Base-by-base conservation (phyloP, 371 early-diverging fungal genomes). In the Enteropsectra breve region DNA sequence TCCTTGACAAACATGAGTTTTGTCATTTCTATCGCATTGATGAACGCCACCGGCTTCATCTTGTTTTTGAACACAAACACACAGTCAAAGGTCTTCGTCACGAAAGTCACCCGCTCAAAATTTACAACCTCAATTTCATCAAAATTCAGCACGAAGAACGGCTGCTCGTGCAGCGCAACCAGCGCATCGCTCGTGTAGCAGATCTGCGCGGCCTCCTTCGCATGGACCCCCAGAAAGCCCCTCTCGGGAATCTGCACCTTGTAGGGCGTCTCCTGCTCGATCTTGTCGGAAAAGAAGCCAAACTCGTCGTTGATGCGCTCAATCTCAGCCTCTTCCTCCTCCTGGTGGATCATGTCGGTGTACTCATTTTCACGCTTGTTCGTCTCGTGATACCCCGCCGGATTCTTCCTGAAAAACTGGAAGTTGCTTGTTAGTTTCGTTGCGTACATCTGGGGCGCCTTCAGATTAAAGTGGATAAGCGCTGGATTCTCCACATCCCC, bases 11-110 rank as follows among this genome's bases (percentile, higher is more conserved):
- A 85, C 68, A 91, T 91, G 40, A 98, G 80, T 69, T 90, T 87
- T 47, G 86, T 85, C 82, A 89, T 88, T 26, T 94, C 92, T 62
- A 98, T 90, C 0, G 91, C 87, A 73, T 91, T 91, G 79, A 98
- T 88, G 58, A 93, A 92, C n/a, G 90, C 86, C 0, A 90, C 90
- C 2, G 88, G 72, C 45, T 86, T 83, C 28, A 84, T 83, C 77
- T 87, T 91, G 76, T 97, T 94, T 76, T 93, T 93, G 80, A 91
- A 91, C 0, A 96, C 86, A 83, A 96, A 89, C 1, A 96, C 94
- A 83, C 95, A 82, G 83, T 98, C 99, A 82, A 94, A 96, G 76
- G 93, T 93, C 83, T 93, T 94, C 32, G 96, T 83, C 6, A 91
- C 93, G 78, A 91, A 95, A 79, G 84, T 84, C 43, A 97, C 90